Conservation (phyloP, 345 rosid species). For the Kandelia obovata region DNA sequence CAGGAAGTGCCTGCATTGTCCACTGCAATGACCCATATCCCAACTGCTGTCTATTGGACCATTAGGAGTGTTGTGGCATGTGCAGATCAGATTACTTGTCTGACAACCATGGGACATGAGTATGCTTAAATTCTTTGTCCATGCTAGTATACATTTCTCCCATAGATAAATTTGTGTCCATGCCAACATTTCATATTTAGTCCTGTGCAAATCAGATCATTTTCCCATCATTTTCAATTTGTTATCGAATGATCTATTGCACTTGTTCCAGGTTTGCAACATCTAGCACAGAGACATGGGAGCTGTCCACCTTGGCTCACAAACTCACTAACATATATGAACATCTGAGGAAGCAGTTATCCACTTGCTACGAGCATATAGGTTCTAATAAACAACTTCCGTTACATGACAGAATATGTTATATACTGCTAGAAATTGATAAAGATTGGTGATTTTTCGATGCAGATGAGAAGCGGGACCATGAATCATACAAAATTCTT, state of each 20-base stretch:
- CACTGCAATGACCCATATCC: constrained; percentile 39
- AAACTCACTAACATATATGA: constrained; percentile 59
- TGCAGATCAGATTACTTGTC: constrained; percentile 52
- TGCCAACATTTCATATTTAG: background rate
- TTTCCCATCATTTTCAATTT: background rate
- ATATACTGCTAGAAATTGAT: background rate
- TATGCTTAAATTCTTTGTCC: constrained; percentile 16
- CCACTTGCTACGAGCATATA: constrained; percentile 43
- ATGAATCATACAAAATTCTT: constrained; percentile 41
- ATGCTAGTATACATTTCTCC: background rate
- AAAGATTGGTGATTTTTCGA: background rate
- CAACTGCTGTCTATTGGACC: constrained; percentile 58
- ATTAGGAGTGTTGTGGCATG: constrained; percentile 57
- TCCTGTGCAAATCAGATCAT: background rate
- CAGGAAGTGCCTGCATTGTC: constrained; percentile 34
- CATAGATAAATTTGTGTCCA: background rate
- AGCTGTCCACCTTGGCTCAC: constrained; percentile 58
- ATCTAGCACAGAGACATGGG: constrained; percentile 66
- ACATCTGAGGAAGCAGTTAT: constrained; percentile 49
- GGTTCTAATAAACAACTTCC: constrained; percentile 23
- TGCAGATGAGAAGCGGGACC: constrained; percentile 53
- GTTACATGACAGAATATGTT: background rate
- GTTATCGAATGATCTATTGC: background rate
- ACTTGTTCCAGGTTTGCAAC: constrained; percentile 32
- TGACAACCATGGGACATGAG: constrained; percentile 62